Percentiles rank a stretch among this genome's conserved stretches.
phyloP scores from a whole-genome alignment of 805 yeast species.

The Saccharomycopsis sp. region DNA sequence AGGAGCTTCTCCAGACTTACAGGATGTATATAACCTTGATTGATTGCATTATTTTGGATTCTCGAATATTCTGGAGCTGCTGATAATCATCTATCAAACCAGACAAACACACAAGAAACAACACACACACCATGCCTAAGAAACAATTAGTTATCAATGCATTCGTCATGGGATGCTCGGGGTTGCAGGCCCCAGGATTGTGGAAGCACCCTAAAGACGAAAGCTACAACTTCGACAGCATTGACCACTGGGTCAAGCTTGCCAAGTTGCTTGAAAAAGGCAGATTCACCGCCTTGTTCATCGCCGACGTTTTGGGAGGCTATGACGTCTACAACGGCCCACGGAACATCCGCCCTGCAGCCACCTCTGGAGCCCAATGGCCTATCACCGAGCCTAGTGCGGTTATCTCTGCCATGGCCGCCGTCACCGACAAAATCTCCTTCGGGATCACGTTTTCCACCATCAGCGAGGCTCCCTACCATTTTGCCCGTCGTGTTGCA shows the following conservation, averaged over 20 bases:
- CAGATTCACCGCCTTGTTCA: slow-evolving; percentile 33
- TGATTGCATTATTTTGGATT: neutral
- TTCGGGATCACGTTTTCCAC: slow-evolving; percentile 40
- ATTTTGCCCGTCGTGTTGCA: slow-evolving; percentile 37
- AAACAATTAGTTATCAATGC: slow-evolving; percentile 32
- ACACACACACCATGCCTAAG: slow-evolving; percentile 2
- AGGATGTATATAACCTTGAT: neutral
- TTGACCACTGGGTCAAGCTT: slow-evolving; percentile 33
- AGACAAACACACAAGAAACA: neutral
- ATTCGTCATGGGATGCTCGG: slow-evolving; percentile 31
- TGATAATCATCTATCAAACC: too few relatives aligned
- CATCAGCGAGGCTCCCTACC: slow-evolving; percentile 37
- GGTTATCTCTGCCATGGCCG: slow-evolving; percentile 36
- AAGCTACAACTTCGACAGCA: neutral
- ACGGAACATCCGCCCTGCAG: slow-evolving; percentile 17
- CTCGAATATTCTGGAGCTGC: too few relatives aligned
- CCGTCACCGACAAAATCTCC: slow-evolving; percentile 34
- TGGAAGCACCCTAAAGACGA: slow-evolving; percentile 22
- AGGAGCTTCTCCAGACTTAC: neutral
- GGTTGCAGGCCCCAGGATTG: slow-evolving; percentile 22
- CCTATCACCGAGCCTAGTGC: slow-evolving; percentile 37
- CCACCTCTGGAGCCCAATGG: slow-evolving; percentile 27
- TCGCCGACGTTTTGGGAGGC: slow-evolving; percentile 37
- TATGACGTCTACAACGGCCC: slow-evolving; percentile 35
- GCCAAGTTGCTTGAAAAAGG: slow-evolving; percentile 36